Conservation (phyloP, 2,329 filamentous ascomycete genomes). For the Fusarium bulbicola region DNA sequence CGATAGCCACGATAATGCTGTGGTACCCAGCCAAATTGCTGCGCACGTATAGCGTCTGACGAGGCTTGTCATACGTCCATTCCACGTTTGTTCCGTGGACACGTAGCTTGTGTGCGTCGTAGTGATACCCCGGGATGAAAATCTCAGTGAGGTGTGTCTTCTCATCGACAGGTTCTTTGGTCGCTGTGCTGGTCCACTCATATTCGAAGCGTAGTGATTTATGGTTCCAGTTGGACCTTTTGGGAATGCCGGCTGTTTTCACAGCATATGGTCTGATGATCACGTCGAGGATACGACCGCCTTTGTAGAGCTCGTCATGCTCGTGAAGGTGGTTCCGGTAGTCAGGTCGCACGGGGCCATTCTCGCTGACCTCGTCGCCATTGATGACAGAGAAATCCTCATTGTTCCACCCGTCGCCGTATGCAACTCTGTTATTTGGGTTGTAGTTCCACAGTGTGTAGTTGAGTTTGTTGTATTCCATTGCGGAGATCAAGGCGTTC, state of each 20-base stretch:
- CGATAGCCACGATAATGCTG: conserved; percentile 39
- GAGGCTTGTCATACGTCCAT: conserved; percentile 42
- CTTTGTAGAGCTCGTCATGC: conserved; percentile 49
- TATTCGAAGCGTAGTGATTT: conserved; percentile 49
- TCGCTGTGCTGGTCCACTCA: conserved; percentile 41
- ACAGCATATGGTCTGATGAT: conserved; percentile 53
- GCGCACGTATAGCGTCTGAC: conserved; percentile 45
- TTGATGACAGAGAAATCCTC: conserved; percentile 55
- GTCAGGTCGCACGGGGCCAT: conserved; percentile 41
- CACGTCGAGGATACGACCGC: conserved; percentile 50
- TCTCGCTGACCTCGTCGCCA: conserved; percentile 44
- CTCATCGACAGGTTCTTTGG: conserved; percentile 20
- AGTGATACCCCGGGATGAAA: conserved; percentile 53
- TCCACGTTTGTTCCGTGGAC: conserved; percentile 43
- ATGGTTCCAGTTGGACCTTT: conserved; percentile 48
- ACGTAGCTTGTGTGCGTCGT: conserved; percentile 40
- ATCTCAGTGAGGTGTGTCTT: conserved; percentile 48
- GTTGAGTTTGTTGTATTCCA: conserved; percentile 51
- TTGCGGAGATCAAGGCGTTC: conserved; percentile 51
- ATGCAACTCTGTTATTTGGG: conserved; percentile 49
- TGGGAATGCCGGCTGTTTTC: conserved; percentile 50
- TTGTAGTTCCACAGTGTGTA: conserved; percentile 55
- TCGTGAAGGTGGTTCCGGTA: conserved; percentile 47
- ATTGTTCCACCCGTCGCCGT: conserved; percentile 55
- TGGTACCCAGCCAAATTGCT: conserved; percentile 31